A percentile compares a stretch with the other conserved stretches of the same genome.
phyloP scores from a whole-genome alignment of 768 basidiomycete species.

The Boletus barrowsii region DNA sequence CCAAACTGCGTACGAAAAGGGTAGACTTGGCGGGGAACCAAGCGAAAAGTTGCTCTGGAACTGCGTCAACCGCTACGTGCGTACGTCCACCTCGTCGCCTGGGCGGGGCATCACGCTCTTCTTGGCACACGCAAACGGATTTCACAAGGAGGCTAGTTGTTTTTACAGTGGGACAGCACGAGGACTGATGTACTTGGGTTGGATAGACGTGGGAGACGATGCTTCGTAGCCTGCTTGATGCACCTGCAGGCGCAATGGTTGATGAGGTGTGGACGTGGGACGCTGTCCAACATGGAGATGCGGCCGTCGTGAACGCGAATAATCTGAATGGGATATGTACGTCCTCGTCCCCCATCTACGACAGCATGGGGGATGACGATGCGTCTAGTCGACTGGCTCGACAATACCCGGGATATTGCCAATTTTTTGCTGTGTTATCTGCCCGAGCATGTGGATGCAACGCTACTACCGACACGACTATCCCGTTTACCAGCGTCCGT shows the following conservation, averaged over 20 bases:
- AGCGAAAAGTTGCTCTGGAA: conserved; percentile 55
- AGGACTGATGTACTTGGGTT: neutral
- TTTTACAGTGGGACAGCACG: neutral
- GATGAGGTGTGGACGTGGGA: conserved; percentile 84
- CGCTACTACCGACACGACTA: conserved; percentile 51
- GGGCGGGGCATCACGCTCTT: conserved; percentile 56
- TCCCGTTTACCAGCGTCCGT: conserved; percentile 44
- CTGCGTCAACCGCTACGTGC: conserved; percentile 67
- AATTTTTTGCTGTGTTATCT: conserved; percentile 72
- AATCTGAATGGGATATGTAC: conserved; percentile 58
- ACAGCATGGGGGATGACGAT: neutral
- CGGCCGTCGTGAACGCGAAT: conserved; percentile 65
- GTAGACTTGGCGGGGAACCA: conserved; percentile 11
- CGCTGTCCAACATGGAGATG: conserved; percentile 80
- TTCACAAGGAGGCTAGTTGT: conserved; percentile 73
- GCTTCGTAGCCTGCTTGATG: conserved; percentile 49
- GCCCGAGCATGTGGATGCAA: conserved; percentile 39
- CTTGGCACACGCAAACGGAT: conserved; percentile 82
- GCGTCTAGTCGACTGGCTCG: conserved; percentile 67
- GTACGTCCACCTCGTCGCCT: neutral
- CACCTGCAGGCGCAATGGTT: conserved; percentile 40
- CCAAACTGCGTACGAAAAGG: conserved; percentile 11
- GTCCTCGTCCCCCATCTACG: conserved; percentile 21
- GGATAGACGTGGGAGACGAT: conserved; percentile 77
- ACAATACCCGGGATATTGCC: conserved; percentile 73